Conservation (phyloP, 345 rosid species). For the Ailanthus altissimus region DNA sequence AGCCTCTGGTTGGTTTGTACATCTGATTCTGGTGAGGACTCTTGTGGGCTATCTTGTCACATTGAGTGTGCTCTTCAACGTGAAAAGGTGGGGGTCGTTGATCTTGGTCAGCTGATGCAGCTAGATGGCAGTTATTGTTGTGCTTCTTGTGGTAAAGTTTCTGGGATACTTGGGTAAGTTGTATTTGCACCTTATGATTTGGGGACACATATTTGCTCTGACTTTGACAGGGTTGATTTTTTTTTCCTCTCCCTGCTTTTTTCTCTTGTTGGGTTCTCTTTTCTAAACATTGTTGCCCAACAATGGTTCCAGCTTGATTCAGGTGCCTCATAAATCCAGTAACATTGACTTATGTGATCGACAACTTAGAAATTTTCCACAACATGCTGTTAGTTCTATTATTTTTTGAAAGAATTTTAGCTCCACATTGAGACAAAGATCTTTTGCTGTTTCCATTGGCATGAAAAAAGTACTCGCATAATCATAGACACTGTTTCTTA, state of each 20-base stretch:
- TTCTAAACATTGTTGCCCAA: not conserved
- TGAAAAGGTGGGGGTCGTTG: conserved; percentile 80
- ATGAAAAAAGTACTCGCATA: conserved; percentile 11
- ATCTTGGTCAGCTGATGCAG: conserved; percentile 83
- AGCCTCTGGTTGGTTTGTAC: conserved; percentile 79
- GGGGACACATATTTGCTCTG: not conserved
- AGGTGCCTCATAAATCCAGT: conserved; percentile 4
- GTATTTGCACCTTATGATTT: conserved; percentile 10
- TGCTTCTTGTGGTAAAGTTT: conserved; percentile 95
- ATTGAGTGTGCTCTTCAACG: conserved; percentile 87
- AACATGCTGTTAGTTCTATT: not conserved
- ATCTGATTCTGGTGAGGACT: conserved; percentile 59
- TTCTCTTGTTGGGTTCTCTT: conserved; percentile 17
- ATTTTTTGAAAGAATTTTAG: not conserved
- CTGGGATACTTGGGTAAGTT: conserved; percentile 85
- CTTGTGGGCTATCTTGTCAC: conserved; percentile 92
- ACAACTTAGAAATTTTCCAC: not conserved
- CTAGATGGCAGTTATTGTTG: conserved; percentile 90
- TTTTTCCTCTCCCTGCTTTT: not conserved
- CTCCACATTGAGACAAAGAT: not conserved
- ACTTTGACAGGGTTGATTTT: not conserved
- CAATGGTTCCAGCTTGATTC: not conserved
- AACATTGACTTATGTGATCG: conserved; percentile 3
- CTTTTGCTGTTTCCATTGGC: not conserved
- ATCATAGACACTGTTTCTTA: not conserved